A percentile compares a stretch with the other conserved stretches of the same genome.
These are phyloP conservation scores for Avena atlantica DNA, from an alignment of 176 grass and related monocot genomes.

Conservation along the genomic window DNA sequence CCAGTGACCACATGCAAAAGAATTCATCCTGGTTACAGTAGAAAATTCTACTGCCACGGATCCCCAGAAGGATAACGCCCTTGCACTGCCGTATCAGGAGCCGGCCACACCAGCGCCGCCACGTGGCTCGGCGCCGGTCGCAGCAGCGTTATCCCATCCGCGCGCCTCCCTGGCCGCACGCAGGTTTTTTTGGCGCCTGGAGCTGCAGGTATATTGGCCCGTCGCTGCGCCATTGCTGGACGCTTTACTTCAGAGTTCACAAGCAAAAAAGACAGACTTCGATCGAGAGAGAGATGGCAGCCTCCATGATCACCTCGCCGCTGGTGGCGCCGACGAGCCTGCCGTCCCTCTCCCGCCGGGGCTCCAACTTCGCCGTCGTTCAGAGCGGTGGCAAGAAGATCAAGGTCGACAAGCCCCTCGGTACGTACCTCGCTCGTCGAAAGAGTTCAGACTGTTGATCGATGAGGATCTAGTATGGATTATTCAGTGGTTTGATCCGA, in stretches of 20 bases:
- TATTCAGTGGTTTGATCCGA: not conserved
- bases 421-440: conserved; percentile 30
- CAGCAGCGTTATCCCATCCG: conserved; percentile 44
- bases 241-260: not conserved
- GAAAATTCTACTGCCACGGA: not conserved
- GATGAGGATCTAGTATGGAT: not conserved
- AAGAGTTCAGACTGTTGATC: not conserved
- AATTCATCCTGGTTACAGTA: not conserved
- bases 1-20: not conserved
- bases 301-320: conserved; percentile 62
- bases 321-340: conserved; percentile 56
- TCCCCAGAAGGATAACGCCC: conserved; percentile 49
- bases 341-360: conserved; percentile 55
- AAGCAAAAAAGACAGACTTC: not conserved
- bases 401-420: conserved; percentile 72
- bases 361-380: conserved; percentile 54
- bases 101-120: not conserved
- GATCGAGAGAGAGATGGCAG: conserved; percentile 48
- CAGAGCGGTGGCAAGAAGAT: conserved; percentile 72
- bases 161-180: conserved; percentile 8
- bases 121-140: conserved; percentile 25
- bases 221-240: conserved; percentile 15
- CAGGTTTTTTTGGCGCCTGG: conserved; percentile 20
- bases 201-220: conserved; percentile 45
- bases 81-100: conserved; percentile 41